phyloP scores from a whole-genome alignment of 164 flowering plant species.

The Tinospora cordifolia region DNA sequence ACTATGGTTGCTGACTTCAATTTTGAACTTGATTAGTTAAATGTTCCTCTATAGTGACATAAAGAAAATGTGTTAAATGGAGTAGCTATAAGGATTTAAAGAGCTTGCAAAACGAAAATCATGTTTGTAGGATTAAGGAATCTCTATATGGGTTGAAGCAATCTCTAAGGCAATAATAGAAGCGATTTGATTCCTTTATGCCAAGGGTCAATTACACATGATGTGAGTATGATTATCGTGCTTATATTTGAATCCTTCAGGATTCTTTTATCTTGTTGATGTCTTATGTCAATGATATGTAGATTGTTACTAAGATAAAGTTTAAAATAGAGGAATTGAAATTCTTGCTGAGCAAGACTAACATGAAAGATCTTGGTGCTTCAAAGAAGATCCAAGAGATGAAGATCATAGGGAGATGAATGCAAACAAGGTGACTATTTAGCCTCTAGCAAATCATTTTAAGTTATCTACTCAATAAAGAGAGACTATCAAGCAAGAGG shows the following conservation, averaged over 20 bases:
- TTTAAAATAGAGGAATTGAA: slow-evolving; percentile 1
- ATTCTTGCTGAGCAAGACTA: too few relatives aligned
- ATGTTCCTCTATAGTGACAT: slow-evolving; percentile 7
- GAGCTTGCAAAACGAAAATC: slow-evolving; percentile 2
- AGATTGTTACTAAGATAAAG: slow-evolving; percentile 6
- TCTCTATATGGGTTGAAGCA: slow-evolving; percentile 6
- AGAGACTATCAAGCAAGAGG: too few relatives aligned
- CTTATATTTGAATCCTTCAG: neutral
- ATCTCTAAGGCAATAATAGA: slow-evolving; percentile 5
- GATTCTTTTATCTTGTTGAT: neutral
- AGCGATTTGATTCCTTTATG: slow-evolving; percentile 9
- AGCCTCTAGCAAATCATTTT: too few relatives aligned
- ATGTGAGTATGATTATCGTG: slow-evolving; percentile 8
- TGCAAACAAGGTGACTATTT: neutral
- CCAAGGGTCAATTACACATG: neutral
- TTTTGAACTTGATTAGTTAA: neutral
- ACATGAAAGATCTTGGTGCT: slow-evolving; percentile 3
- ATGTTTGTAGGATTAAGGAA: slow-evolving; percentile 10
- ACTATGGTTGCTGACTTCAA: too few relatives aligned
- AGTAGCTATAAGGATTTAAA: neutral
- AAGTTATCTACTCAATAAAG: too few relatives aligned
- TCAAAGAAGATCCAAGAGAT: neutral
- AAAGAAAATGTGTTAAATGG: slow-evolving; percentile 12
- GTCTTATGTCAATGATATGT: neutral
- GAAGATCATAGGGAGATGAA: neutral